A percentile compares a stretch with the other conserved stretches of the same genome.
Conservation (phyloP, 805 yeast genomes). For the Metschnikowia koreensis region DNA sequence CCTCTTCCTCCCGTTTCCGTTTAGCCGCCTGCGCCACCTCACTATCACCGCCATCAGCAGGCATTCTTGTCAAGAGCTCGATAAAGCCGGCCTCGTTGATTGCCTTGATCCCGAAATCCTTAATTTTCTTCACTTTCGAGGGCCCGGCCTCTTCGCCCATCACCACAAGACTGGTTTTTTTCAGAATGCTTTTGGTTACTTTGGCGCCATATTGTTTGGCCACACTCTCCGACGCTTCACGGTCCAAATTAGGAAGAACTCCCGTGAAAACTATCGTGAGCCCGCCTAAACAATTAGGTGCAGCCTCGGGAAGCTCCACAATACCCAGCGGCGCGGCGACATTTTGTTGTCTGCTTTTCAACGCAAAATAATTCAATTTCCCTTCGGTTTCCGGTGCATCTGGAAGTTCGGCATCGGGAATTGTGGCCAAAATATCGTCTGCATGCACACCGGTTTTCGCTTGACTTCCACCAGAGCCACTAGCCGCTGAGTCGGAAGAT, state of each 20-base stretch:
- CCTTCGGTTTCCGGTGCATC: constrained; percentile 50
- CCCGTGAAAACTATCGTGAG: constrained; percentile 94
- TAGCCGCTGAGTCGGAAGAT: constrained; percentile 2
- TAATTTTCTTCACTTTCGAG: constrained; percentile 81
- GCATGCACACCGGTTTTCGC: constrained; percentile 35
- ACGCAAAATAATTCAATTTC: constrained; percentile 57
- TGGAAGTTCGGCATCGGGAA: constrained; percentile 74
- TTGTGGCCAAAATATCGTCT: constrained; percentile 54
- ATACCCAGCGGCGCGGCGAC: constrained; percentile 30
- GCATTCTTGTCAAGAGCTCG: constrained; percentile 72
- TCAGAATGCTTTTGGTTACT: constrained; percentile 81
- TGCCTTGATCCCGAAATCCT: constrained; percentile 69
- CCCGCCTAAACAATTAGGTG: constrained; percentile 83
- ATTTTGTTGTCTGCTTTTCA: constrained; percentile 28
- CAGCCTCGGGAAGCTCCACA: constrained; percentile 71
- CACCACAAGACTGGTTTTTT: constrained; percentile 84
- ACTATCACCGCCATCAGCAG: constrained; percentile 90
- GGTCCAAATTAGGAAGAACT: constrained; percentile 70
- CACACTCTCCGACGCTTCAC: constrained; percentile 69
- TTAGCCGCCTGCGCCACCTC: constrained; percentile 71
- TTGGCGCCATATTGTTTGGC: constrained; percentile 90
- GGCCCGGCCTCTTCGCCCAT: constrained; percentile 97
- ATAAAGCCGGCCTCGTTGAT: constrained; percentile 85
- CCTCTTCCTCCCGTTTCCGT: constrained; percentile 67
- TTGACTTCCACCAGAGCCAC: background rate